Conservation (phyloP, 192 early-diverging fungal genomes). For the Phlyctochytrium planicorne region DNA sequence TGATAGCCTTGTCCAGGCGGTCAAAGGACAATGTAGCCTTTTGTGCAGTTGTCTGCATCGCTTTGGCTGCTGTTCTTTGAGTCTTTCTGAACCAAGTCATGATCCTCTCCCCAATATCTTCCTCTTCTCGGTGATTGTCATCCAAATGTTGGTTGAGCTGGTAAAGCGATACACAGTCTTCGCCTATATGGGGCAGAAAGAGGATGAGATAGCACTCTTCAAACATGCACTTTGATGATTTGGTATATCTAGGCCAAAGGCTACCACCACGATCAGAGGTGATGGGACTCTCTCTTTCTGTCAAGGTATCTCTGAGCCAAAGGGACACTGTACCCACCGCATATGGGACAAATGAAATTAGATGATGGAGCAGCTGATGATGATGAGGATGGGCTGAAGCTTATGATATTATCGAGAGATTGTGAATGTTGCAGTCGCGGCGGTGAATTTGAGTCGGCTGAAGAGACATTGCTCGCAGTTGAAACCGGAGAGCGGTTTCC, state of each 20-base stretch:
- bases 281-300: too few species aligned
- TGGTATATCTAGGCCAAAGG: too few species aligned
- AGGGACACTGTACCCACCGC: not conserved
- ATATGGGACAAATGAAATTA: not conserved
- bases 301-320: not conserved
- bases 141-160: conserved; percentile 49
- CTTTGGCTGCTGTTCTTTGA: conserved; percentile 26
- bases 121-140: conserved; percentile 32
- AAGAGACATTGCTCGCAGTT: not conserved
- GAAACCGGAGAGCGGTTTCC: not conserved
- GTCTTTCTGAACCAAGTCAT: conserved; percentile 43
- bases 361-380: not conserved
- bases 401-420: not conserved
- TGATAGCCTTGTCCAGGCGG: conserved; percentile 19
- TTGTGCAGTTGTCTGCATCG: conserved; percentile 21
- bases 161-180: conserved; percentile 29
- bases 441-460: not conserved
- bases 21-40: conserved; percentile 20
- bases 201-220: not conserved
- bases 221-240: too few species aligned
- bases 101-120: conserved; percentile 36
- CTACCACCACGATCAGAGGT: too few species aligned
- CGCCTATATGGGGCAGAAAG: conserved; percentile 15
- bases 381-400: not conserved
- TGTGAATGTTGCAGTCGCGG: not conserved